Percentiles rank a stretch among this genome's conserved stretches.
Conservation (phyloP, 495 filamentous ascomycete species). For the Tricharina praecox region DNA sequence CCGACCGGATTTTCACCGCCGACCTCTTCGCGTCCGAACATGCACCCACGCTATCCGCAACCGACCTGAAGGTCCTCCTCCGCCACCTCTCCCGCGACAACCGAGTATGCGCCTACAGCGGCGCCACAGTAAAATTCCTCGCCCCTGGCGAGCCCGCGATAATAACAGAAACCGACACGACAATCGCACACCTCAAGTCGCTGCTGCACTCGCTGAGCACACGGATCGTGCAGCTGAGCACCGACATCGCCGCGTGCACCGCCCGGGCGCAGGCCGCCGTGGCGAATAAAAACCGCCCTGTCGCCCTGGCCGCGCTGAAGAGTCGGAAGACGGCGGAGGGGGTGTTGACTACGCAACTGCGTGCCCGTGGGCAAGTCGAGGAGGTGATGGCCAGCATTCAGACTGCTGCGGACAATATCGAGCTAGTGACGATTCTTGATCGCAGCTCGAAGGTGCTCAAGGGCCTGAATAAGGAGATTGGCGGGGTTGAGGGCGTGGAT, state of each 20-base stretch:
- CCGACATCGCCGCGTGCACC: conserved; percentile 35
- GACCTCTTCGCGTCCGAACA: conserved; percentile 46
- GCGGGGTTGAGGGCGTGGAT: conserved; percentile 60
- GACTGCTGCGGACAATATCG: conserved; percentile 66
- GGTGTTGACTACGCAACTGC: conserved; percentile 48
- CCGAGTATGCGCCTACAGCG: conserved; percentile 10
- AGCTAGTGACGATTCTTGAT: conserved; percentile 65
- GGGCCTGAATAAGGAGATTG: conserved; percentile 56
- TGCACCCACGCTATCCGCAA: conserved; percentile 40
- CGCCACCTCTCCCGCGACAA: conserved; percentile 57
- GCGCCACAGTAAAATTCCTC: conserved; percentile 57
- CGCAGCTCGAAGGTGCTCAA: conserved; percentile 52
- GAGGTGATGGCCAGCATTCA: conserved; percentile 64
- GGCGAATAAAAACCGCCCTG: conserved; percentile 46
- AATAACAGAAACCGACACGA: conserved; percentile 58
- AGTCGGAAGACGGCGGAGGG: conserved; percentile 65
- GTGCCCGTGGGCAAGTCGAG: conserved; percentile 63
- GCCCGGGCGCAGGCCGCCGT: conserved; percentile 50
- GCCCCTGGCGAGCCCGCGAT: conserved; percentile 27
- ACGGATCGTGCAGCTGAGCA: conserved; percentile 41
- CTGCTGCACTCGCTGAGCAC: conserved; percentile 35
- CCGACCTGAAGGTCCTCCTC: conserved; percentile 54
- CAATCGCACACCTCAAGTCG: conserved; percentile 60
- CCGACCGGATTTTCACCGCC: conserved; percentile 50
- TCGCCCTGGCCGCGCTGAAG: conserved; percentile 59